Evolutionary conservation across 306 rosid species (phyloP).

Genomic region (Hylodesmum podocarpum): DNA sequence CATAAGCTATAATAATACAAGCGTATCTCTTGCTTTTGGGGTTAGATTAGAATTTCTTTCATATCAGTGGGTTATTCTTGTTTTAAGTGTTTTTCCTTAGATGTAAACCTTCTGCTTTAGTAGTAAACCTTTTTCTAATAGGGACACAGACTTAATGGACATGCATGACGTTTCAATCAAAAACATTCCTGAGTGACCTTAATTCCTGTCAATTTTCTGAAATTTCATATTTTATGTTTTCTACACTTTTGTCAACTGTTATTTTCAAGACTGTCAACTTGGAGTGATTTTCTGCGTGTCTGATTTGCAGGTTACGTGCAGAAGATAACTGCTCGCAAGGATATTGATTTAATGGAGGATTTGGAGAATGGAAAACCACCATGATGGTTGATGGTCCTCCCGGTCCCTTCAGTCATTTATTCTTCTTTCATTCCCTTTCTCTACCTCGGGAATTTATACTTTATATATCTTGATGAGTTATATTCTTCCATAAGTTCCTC

Average conservation of each 20-base stretch:
- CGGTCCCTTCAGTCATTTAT: not conserved
- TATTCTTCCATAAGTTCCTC: conserved; percentile 23
- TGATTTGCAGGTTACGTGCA: conserved; percentile 85
- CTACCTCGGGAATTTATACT: conserved; percentile 21
- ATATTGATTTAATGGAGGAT: conserved; percentile 88
- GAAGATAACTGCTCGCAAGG: conserved; percentile 88
- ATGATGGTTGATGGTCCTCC: conserved; percentile 30
- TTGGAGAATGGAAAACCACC: conserved; percentile 73
- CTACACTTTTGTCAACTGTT: not conserved
- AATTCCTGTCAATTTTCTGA: conserved; percentile 13
- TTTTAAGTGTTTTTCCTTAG: not conserved
- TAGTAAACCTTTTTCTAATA: conserved; percentile 5
- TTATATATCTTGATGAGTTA: conserved; percentile 43
- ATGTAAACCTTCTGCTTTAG: not conserved
- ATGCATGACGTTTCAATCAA: conserved; percentile 2
- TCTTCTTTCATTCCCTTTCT: conserved; percentile 18
- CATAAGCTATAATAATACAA: not conserved
- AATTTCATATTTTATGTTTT: not conserved
- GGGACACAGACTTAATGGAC: not conserved
- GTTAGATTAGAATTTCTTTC: not conserved
- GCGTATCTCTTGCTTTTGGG: not conserved
- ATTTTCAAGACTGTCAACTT: conserved; percentile 22
- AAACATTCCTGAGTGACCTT: not conserved
- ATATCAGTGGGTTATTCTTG: not conserved
- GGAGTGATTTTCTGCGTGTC: conserved; percentile 23